A percentile compares a stretch with the other conserved stretches of the same genome.
These are phyloP conservation scores for Phytophthora nicotianae DNA, from an alignment of 352 stramenopile species.

Conservation along the genomic window DNA sequence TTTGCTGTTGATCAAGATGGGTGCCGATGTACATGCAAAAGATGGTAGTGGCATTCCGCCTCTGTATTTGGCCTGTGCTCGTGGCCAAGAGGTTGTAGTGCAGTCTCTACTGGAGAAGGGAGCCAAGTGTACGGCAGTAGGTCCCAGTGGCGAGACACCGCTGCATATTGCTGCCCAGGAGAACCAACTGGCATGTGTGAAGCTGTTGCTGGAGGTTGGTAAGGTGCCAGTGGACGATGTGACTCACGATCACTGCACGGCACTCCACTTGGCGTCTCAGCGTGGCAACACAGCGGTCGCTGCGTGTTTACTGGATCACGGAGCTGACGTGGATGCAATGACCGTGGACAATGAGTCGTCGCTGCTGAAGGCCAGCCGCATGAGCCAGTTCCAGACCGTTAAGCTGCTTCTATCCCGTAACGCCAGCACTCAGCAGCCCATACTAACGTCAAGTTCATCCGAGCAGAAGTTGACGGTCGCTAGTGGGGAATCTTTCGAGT, in stretches of 20 bases:
- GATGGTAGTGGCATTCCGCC: constrained; percentile 71
- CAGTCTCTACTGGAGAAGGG: constrained; percentile 63
- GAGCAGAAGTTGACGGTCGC: constrained; percentile 31
- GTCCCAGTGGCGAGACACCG: constrained; percentile 74
- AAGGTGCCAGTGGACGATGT: constrained; percentile 56
- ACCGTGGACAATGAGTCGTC: constrained; percentile 71
- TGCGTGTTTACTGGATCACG: constrained; percentile 67
- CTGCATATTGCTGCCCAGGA: constrained; percentile 85
- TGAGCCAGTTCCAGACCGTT: constrained; percentile 81
- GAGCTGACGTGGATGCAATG: constrained; percentile 68
- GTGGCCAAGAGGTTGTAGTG: constrained; percentile 65
- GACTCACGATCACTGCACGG: constrained; percentile 68
- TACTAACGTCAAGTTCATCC: constrained; percentile 23
- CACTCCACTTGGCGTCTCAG: constrained; percentile 80
- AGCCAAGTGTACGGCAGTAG: constrained; percentile 55
- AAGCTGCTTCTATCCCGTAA: constrained; percentile 70
- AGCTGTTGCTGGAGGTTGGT: constrained; percentile 57
- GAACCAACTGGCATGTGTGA: constrained; percentile 76
- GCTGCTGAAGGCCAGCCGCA: constrained; percentile 81
- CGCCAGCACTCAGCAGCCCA: constrained; percentile 36
- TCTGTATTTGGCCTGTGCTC: constrained; percentile 80
- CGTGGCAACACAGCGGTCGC: constrained; percentile 76
- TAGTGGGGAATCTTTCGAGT: constrained; percentile 33
- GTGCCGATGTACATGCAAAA: constrained; percentile 64
- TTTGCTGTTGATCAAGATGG: constrained; percentile 63